Conservation (phyloP, 2,329 filamentous ascomycete genomes). For the Exophiala calicioides region DNA sequence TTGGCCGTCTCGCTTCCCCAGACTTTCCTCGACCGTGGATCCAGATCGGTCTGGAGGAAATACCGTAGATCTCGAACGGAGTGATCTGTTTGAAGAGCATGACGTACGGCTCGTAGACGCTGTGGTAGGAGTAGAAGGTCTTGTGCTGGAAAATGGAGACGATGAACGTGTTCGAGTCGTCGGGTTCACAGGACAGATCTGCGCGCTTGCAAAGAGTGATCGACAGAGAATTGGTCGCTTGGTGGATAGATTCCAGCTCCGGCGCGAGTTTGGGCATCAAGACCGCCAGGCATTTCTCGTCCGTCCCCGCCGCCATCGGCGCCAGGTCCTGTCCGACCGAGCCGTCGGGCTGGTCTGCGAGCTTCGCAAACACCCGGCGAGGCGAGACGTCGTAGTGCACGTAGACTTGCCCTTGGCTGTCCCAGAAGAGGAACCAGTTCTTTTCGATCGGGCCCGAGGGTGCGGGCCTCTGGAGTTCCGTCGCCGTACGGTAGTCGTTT, state of each 20-base stretch:
- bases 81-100: conserved; percentile 25
- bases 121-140: conserved; percentile 49
- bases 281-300: conserved; percentile 49
- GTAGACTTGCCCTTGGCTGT: conserved; percentile 48
- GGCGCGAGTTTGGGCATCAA: conserved; percentile 45
- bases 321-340: conserved; percentile 52
- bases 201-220: conserved; percentile 56
- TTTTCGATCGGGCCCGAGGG: conserved; percentile 55
- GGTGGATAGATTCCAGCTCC: conserved; percentile 54
- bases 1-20: conserved; percentile 10
- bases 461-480: conserved; percentile 56
- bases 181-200: conserved; percentile 47
- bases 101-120: conserved; percentile 30
- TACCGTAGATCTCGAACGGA: conserved; percentile 26
- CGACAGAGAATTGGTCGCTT: conserved; percentile 60
- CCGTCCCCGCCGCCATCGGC: conserved; percentile 37
- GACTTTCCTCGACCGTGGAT: conserved; percentile 50
- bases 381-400: conserved; percentile 58
- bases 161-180: conserved; percentile 56
- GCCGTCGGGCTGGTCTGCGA: conserved; percentile 49
- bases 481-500: conserved; percentile 43
- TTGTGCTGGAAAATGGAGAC: conserved; percentile 60
- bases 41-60: conserved; percentile 52
- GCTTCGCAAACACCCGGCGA: conserved; percentile 51
- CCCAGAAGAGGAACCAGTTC: conserved; percentile 66